Evolutionary conservation across 345 rosid genomes (phyloP).

Genomic region (Tarenaya hassleriana): DNA sequence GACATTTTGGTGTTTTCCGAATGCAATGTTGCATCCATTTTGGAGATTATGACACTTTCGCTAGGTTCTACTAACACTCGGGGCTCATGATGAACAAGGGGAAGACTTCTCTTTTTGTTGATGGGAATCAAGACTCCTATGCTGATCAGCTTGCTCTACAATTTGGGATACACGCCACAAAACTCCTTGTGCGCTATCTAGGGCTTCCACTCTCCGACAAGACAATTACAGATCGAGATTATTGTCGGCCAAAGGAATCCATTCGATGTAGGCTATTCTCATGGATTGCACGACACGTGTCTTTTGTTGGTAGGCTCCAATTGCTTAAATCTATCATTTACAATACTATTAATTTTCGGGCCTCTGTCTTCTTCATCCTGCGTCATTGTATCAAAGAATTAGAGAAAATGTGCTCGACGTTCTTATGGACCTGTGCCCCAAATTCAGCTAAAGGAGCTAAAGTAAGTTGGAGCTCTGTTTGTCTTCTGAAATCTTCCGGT

Average conservation of each 20-base stretch:
- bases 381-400: neutral
- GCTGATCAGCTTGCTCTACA: too few species aligned
- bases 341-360: neutral
- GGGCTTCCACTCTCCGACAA: neutral
- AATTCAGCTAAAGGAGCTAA: too few species aligned
- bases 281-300: neutral
- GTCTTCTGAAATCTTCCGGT: too few species aligned
- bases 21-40: too few species aligned
- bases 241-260: neutral
- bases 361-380: neutral
- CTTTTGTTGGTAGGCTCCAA: neutral
- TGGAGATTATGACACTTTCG: too few species aligned
- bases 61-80: too few species aligned
- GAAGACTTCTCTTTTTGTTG: too few species aligned
- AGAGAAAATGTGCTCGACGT: neutral
- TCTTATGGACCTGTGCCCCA: neutral
- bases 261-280: neutral
- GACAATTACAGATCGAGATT: neutral
- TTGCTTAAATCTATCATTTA: neutral
- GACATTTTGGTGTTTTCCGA: too few species aligned
- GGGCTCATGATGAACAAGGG: too few species aligned
- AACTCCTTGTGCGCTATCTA: neutral
- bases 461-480: too few species aligned
- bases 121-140: too few species aligned
- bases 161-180: too few species aligned